phyloP scores from a whole-genome alignment of 2,329 filamentous ascomycete genomes.

The Coniochaeta sp. region DNA sequence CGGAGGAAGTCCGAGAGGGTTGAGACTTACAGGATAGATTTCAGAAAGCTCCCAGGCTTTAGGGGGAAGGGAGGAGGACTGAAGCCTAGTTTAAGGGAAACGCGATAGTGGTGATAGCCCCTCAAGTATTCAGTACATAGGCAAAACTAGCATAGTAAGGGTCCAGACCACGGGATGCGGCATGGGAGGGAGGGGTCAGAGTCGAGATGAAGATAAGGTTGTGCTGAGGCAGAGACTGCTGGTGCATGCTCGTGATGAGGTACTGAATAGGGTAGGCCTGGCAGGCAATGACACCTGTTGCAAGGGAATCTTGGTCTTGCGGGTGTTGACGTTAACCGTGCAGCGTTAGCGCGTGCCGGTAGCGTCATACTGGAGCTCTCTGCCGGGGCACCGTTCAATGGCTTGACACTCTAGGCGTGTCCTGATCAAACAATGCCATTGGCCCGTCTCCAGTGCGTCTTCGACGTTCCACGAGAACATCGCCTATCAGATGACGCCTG shows the following conservation, averaged over 20 bases:
- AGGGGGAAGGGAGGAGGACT: neutral
- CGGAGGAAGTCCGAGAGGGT: neutral
- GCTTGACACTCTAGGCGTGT: neutral
- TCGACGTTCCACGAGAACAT: neutral
- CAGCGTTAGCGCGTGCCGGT: constrained; percentile 1
- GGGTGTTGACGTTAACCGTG: constrained; percentile 1
- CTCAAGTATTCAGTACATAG: neutral
- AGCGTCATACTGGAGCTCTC: neutral
- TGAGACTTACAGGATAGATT: neutral
- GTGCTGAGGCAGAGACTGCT: neutral
- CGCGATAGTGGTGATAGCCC: neutral
- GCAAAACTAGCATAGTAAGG: too few species aligned
- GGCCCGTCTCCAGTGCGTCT: neutral
- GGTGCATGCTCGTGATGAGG: neutral
- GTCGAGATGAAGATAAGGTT: neutral
- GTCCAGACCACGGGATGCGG: neutral
- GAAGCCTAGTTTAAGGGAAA: neutral
- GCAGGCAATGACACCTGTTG: too few species aligned
- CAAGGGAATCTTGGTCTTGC: neutral
- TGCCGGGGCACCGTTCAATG: neutral
- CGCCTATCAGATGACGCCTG: neutral
- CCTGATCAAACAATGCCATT: neutral
- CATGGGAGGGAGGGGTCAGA: neutral
- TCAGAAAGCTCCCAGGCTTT: neutral
- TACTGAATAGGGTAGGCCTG: neutral